phyloP scores from a whole-genome alignment of 495 filamentous ascomycete genomes.

The Xylaria longipes region DNA sequence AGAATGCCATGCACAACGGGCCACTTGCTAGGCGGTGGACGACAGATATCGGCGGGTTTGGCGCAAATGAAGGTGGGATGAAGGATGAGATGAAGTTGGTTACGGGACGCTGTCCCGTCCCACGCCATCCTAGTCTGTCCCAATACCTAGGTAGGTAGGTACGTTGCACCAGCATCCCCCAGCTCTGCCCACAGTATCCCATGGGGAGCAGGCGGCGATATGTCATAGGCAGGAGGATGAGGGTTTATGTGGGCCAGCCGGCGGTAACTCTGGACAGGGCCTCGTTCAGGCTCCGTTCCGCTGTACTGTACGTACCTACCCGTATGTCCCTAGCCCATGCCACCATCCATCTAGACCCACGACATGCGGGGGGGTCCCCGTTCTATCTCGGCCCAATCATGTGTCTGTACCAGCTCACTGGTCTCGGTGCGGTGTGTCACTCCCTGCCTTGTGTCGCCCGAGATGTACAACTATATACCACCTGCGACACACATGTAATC shows the following conservation, averaged over 20 bases:
- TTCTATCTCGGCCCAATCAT: not conserved
- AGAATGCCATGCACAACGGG: not conserved
- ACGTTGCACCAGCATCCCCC: not conserved
- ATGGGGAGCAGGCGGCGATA: constrained; percentile 1
- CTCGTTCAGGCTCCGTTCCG: not conserved
- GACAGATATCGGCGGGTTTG: constrained; percentile 2
- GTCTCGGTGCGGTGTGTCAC: not conserved
- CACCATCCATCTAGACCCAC: not conserved
- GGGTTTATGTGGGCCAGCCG: constrained; percentile 5
- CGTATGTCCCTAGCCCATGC: not conserved
- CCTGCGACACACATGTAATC: not conserved
- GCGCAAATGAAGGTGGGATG: constrained; percentile 21
- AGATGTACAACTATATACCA: not conserved
- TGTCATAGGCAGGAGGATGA: constrained; percentile 4
- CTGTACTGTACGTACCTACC: not conserved
- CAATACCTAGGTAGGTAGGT: too few relatives aligned
- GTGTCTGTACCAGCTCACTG: not conserved
- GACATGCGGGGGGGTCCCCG: not conserved
- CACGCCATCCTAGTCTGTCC: not conserved
- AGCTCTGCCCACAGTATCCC: constrained; percentile 5
- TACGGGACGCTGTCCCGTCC: not conserved
- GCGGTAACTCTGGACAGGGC: not conserved
- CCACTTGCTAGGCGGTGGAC: not conserved
- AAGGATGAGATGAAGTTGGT: constrained; percentile 11
- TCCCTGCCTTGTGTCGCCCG: constrained; percentile 8